A percentile compares a stretch with the other conserved stretches of the same genome.
Evolutionary conservation across 805 yeast species (phyloP).

Genomic region (Isabelozyma heimii): DNA sequence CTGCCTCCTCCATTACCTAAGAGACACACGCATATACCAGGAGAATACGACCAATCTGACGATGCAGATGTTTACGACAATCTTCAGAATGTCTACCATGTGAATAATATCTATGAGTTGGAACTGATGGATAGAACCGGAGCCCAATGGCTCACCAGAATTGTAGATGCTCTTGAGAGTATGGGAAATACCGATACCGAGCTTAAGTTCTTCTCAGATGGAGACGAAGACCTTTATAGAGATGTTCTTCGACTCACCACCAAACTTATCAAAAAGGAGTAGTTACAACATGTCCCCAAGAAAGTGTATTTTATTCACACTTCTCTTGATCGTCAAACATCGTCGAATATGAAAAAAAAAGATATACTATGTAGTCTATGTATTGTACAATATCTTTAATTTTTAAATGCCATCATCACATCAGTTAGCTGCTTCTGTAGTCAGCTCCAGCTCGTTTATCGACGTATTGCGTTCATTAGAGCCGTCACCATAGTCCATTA

Average conservation of each 20-base stretch:
- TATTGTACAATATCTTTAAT: neutral
- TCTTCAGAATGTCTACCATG: slow-evolving; percentile 19
- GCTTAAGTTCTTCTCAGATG: slow-evolving; percentile 30
- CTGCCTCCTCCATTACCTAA: slow-evolving; percentile 1
- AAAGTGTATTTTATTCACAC: too few relatives aligned
- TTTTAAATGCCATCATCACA: neutral
- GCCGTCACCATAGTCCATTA: slow-evolving; percentile 78
- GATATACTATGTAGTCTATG: neutral
- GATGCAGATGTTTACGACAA: slow-evolving; percentile 19
- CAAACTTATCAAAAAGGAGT: neutral
- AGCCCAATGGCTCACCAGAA: slow-evolving; percentile 35
- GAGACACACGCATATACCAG: neutral
- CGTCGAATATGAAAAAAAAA: too few relatives aligned
- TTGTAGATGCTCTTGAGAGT: slow-evolving; percentile 23
- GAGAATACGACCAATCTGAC: neutral
- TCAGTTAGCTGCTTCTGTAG: neutral
- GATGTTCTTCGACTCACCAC: slow-evolving; percentile 6
- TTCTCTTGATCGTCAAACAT: too few relatives aligned
- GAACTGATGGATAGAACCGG: slow-evolving; percentile 38
- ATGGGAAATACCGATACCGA: slow-evolving; percentile 27
- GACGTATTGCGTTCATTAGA: slow-evolving; percentile 1
- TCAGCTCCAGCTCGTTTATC: neutral
- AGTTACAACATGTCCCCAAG: too few relatives aligned
- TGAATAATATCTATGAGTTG: slow-evolving; percentile 25
- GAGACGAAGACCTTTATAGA: slow-evolving; percentile 32